A percentile compares a stretch with the other conserved stretches of the same genome.
phyloP scores from a whole-genome alignment of 2,329 filamentous ascomycete species.

The Chaetoscypha palmicola region DNA sequence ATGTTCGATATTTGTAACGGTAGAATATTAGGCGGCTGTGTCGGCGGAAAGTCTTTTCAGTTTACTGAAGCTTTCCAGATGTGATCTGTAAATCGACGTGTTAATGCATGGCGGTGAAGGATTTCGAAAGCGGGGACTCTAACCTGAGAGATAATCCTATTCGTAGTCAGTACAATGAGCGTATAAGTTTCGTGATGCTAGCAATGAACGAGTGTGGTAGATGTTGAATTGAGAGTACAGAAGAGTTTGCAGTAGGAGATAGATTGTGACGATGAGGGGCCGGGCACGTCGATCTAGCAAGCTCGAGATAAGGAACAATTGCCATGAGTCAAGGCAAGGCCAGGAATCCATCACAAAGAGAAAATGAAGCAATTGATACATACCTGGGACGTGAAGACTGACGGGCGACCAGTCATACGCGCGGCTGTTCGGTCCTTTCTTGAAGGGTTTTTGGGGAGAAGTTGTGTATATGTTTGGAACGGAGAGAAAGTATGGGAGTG shows the following conservation, averaged over 20 bases:
- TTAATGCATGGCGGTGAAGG: constrained; percentile 24
- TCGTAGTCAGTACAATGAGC: constrained; percentile 36
- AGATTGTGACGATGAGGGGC: constrained; percentile 8
- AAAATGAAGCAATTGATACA: constrained; percentile 14
- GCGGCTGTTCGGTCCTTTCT: constrained; percentile 35
- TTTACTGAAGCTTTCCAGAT: constrained; percentile 38
- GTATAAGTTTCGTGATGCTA: constrained; percentile 10
- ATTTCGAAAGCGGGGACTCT: constrained; percentile 7
- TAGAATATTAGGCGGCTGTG: constrained; percentile 15
- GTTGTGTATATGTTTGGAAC: constrained; percentile 6
- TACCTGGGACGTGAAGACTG: constrained; percentile 84
- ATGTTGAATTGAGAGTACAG: no score
- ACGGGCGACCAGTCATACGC: constrained; percentile 81
- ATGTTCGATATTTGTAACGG: constrained; percentile 15
- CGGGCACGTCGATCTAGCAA: constrained; percentile 6
- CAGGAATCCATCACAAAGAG: neutral
- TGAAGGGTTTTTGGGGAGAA: constrained; percentile 1
- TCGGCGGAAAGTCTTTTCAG: constrained; percentile 29
- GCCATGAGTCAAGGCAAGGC: constrained; percentile 13
- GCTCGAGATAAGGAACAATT: constrained; percentile 16
- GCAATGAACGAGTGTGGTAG: no score
- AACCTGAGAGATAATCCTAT: constrained; percentile 72
- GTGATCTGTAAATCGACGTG: constrained; percentile 30
- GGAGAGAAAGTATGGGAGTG: constrained; percentile 2
- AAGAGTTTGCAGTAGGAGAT: neutral